Evolutionary conservation across 805 yeast species (phyloP).

Genomic region (Metschnikowia borealis): DNA sequence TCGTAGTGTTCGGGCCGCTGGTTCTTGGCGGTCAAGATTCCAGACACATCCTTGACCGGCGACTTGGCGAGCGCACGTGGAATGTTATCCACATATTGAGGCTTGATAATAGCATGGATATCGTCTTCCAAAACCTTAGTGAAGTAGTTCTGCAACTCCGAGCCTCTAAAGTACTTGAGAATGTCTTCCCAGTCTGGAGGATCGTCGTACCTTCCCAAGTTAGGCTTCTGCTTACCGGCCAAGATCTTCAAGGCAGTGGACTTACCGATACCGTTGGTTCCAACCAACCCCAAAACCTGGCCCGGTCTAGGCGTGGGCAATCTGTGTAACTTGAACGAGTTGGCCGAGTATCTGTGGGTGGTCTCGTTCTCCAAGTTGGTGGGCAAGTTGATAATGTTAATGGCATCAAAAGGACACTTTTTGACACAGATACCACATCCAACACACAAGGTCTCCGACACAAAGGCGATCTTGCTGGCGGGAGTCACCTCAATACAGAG

Average conservation of each 20-base stretch:
- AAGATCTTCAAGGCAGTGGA: conserved; percentile 94
- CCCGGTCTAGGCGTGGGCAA: conserved; percentile 99
- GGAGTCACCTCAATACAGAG: conserved; percentile 96
- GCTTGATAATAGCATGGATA: conserved; percentile 95
- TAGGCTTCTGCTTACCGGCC: conserved; percentile 97
- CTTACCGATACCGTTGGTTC: conserved; percentile 99
- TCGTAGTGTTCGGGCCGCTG: conserved; percentile 70
- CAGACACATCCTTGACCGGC: conserved; percentile 82
- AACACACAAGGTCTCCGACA: conserved; percentile 90
- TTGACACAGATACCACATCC: conserved; percentile 99
- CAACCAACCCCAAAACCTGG: conserved; percentile 95
- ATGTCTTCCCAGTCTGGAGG: conserved; percentile 99
- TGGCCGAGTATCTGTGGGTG: conserved; percentile 96
- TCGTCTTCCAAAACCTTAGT: conserved; percentile 91
- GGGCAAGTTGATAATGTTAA: conserved; percentile 91
- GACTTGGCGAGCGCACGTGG: conserved; percentile 92
- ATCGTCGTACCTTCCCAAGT: conserved; percentile 86
- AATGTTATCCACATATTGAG: conserved; percentile 96
- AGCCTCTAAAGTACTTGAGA: conserved; percentile 87
- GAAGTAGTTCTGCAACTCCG: conserved; percentile 94
- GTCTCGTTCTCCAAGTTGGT: conserved; percentile 90
- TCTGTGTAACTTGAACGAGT: conserved; percentile 94
- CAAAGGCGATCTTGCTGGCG: conserved; percentile 85
- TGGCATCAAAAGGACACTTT: conserved; percentile 97
- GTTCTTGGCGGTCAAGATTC: conserved; percentile 67